Evolutionary conservation across 2,329 filamentous ascomycete genomes (phyloP), one percentile per base, ranked within the genome.

Genomic region (Pyrenochaeta sp.): DNA sequence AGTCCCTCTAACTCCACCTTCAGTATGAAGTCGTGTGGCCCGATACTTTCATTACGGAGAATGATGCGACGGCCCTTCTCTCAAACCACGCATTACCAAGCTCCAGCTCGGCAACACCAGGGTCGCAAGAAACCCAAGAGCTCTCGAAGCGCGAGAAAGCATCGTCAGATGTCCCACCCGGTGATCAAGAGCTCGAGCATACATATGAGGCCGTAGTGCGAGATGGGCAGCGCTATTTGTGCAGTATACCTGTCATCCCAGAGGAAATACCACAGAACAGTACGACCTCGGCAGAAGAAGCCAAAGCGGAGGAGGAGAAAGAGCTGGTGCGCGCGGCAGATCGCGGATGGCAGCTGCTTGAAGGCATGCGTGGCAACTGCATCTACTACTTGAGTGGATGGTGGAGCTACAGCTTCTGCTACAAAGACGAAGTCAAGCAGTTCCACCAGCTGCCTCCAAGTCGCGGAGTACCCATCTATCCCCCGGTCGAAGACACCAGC

Each of bases 321-420:
- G 91, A 96, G 71, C 80, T 95, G 7, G 83, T 81, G 27, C 84
- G 89, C 18, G 92, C 91, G 1, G 88, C 87, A 1, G 81, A 84
- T 21, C 85, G 85, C 35, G 92, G 92, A 5, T 88, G 89, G 81
- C 88, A 94, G 62, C 79, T 96, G 15, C 77, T 96, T 36, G 81
- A 83, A 53, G 84, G 86, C 18, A 86, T 96, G 72, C 82, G 92
- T 39, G 88, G 86, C 3, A 81, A 82, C 36, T 96, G 92, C 70
- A 82, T 96, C 52, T 96, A 93, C 75, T 89, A 84, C 68, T 75
- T 91, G 54, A 88, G 85, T 1, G 92, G 92, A 0, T 96, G 92
- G 92, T 96, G 92, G 92, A 94, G 88, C 65, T 96, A 96, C 73
- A 88, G 87, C 59, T 96, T 96, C 71, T 96, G 92, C 77, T 94